phyloP scores from a whole-genome alignment of 305 asterid genomes.

The Petunia hybrid region DNA sequence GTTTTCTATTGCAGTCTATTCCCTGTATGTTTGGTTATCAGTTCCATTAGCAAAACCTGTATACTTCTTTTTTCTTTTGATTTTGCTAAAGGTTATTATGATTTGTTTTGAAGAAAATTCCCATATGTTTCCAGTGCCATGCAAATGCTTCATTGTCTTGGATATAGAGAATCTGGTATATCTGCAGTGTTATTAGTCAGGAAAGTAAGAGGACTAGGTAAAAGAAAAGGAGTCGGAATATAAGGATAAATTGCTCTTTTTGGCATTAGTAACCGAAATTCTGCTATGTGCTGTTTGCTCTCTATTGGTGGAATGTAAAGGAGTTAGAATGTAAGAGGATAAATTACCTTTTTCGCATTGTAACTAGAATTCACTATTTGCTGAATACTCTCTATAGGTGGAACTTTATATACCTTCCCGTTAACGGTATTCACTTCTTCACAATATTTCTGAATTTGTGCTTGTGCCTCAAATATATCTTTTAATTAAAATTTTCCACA shows the following conservation, averaged over 20 bases:
- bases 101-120: background rate
- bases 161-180: conserved; percentile 16
- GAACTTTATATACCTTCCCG: background rate
- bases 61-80: background rate
- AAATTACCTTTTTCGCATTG: background rate
- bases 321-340: background rate
- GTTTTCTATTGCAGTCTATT: background rate
- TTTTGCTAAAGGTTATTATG: background rate
- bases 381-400: background rate
- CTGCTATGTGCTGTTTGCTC: too few species aligned
- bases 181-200: background rate
- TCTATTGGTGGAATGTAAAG: too few species aligned
- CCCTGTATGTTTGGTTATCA: background rate
- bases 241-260: background rate
- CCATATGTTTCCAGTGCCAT: background rate
- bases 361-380: background rate
- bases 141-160: conserved; percentile 12
- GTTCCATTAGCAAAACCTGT: background rate
- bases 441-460: background rate
- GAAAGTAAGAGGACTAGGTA: conserved; percentile 9
- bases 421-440: background rate
- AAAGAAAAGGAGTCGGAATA: background rate
- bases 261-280: too few species aligned
- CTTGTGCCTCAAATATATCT: conserved; percentile 14
- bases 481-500: conserved; percentile 42